A percentile compares a stretch with the other conserved stretches of the same genome.
phyloP scores from a whole-genome alignment of 2,329 filamentous ascomycete genomes.

The Diaporthe destruens region DNA sequence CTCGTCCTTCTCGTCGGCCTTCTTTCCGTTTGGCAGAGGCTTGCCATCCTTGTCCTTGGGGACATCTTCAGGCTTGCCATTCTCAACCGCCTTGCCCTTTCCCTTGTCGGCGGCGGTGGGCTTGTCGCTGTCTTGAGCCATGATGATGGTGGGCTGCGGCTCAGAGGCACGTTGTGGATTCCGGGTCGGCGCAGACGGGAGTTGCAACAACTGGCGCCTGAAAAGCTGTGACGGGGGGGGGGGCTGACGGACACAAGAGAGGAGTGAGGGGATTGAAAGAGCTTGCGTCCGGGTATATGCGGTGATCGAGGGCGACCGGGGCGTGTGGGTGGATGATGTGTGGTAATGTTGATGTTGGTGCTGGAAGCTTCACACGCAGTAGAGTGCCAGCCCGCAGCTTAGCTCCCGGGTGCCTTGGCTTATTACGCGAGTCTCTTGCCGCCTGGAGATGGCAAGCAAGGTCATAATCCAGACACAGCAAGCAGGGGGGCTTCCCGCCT shows the following conservation, averaged over 20 bases:
- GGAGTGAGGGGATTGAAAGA: background rate
- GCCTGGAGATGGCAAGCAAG: conserved; percentile 47
- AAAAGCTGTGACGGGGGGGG: conserved; percentile 37
- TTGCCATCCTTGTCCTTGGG: conserved; percentile 79
- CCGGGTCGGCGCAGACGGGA: conserved; percentile 41
- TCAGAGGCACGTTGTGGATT: conserved; percentile 17
- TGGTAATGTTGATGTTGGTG: conserved; percentile 42
- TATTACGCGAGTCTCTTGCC: conserved; percentile 55
- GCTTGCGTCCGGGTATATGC: conserved; percentile 28
- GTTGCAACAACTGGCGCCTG: conserved; percentile 46
- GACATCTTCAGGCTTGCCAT: conserved; percentile 66
- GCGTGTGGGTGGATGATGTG: conserved; percentile 27
- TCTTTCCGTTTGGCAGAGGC: conserved; percentile 77
- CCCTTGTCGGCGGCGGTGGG: conserved; percentile 90
- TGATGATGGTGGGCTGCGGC: conserved; percentile 53
- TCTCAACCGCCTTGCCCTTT: conserved; percentile 90
- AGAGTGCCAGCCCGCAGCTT: conserved; percentile 41
- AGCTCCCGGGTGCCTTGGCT: conserved; percentile 38
- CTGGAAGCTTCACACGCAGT: conserved; percentile 42
- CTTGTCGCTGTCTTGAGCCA: conserved; percentile 95
- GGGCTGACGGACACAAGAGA: conserved; percentile 4
- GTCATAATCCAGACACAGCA: conserved; percentile 26
- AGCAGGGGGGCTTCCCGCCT: conserved; percentile 27
- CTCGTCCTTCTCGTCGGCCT: conserved; percentile 76
- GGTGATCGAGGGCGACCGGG: conserved; percentile 25